phyloP scores from a whole-genome alignment of 1,284 basidiomycete species.

The Trichosporon faecale region DNA sequence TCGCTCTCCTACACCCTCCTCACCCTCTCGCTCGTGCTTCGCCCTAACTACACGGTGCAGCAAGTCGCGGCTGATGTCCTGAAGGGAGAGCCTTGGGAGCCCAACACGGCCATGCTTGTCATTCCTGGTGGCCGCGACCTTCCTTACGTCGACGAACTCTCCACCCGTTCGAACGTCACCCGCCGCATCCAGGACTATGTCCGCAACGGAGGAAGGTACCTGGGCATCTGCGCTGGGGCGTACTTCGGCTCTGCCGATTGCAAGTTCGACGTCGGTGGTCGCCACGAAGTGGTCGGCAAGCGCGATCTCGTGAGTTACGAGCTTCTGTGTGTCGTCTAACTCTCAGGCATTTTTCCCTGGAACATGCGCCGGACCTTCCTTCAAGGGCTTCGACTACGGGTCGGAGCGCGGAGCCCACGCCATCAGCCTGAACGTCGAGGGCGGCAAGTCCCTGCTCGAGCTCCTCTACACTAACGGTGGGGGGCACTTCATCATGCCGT shows the following conservation, averaged over 20 bases:
- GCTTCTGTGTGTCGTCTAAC: conserved; percentile 3
- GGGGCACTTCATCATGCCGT: conserved; percentile 55
- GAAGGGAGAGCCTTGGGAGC: conserved; percentile 68
- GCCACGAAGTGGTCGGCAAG: conserved; percentile 55
- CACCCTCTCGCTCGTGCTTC: conserved; percentile 61
- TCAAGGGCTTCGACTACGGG: conserved; percentile 59
- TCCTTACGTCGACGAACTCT: conserved; percentile 57
- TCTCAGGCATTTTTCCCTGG: conserved; percentile 60
- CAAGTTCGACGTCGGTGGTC: conserved; percentile 56
- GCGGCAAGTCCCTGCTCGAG: conserved; percentile 33
- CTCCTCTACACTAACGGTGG: conserved; percentile 60
- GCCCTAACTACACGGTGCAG: conserved; percentile 74
- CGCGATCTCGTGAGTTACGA: conserved; percentile 54
- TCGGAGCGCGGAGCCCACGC: conserved; percentile 54
- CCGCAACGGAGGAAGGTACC: conserved; percentile 64
- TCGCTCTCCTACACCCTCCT: conserved; percentile 61
- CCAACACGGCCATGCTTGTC: conserved; percentile 70
- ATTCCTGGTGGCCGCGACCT: conserved; percentile 63
- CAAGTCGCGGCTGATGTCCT: conserved; percentile 61
- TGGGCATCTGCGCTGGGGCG: conserved; percentile 65
- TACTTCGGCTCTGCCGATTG: conserved; percentile 57
- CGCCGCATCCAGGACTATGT: conserved; percentile 63
- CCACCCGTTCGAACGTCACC: conserved; percentile 48
- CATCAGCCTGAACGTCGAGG: conserved; percentile 43
- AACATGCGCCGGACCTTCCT: conserved; percentile 58